Conservation (phyloP, 2,329 filamentous ascomycete genomes). For the Aspergillus brasiliensis region DNA sequence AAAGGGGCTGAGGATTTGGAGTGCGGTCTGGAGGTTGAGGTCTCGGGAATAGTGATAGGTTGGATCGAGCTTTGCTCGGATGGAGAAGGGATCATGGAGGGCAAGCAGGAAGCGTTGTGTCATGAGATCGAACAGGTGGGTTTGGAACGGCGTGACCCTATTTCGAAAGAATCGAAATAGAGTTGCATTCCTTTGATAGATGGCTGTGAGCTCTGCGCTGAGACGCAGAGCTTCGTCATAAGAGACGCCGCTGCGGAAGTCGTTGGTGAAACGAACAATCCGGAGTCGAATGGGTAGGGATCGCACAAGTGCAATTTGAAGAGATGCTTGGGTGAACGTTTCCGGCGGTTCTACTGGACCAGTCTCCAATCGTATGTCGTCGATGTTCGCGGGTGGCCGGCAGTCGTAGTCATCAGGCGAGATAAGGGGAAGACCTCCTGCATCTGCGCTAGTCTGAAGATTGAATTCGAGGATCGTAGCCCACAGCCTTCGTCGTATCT, state of each 20-base stretch:
- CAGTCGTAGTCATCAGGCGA: conserved; percentile 20
- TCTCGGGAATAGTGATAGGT: conserved; percentile 7
- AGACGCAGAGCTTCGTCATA: conserved; percentile 20
- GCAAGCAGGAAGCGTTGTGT: conserved; percentile 11
- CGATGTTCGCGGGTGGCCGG: conserved; percentile 18
- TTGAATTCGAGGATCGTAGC: conserved; percentile 32
- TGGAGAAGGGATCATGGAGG: conserved; percentile 11
- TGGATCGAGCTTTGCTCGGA: conserved; percentile 1
- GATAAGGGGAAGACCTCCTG: conserved; percentile 21
- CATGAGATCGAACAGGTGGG: conserved; percentile 2
- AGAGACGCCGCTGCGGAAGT: conserved; percentile 11
- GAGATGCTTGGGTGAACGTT: conserved; percentile 17
- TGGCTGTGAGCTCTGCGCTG: conserved; percentile 15
- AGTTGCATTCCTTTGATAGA: not conserved
- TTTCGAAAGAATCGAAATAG: not conserved
- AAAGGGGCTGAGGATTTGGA: not conserved
- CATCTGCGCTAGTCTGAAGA: conserved; percentile 28
- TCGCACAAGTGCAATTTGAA: conserved; percentile 18
- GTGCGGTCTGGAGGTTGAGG: not conserved
- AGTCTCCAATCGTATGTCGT: conserved; percentile 22
- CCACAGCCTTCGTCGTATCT: conserved; percentile 34
- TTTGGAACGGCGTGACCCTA: conserved; percentile 2
- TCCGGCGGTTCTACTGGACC: conserved; percentile 3
- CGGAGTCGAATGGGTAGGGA: conserved; percentile 16
- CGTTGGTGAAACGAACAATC: conserved; percentile 18